phyloP scores from a whole-genome alignment of 768 basidiomycete species.

The Serendipita sp. region DNA sequence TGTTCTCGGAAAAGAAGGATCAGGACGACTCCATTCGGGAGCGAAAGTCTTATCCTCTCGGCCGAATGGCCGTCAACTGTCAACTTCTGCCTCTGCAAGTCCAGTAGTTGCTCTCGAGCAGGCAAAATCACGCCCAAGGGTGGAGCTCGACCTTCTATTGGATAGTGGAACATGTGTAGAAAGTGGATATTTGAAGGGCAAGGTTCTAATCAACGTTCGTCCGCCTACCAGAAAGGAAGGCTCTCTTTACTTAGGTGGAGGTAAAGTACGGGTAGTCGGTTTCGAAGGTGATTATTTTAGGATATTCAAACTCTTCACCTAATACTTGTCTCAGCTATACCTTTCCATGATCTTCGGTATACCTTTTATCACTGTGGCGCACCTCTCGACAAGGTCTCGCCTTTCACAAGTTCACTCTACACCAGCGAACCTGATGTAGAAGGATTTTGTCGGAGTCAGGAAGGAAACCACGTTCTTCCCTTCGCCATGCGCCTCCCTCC shows the following conservation, averaged over 20 bases:
- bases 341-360: conserved; percentile 40
- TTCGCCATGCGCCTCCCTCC: conserved; percentile 55
- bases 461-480: conserved; percentile 54
- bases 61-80: conserved; percentile 7
- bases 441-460: conserved; percentile 43
- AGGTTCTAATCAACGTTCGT: conserved; percentile 47
- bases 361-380: conserved; percentile 69
- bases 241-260: conserved; percentile 48
- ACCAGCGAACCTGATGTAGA: conserved; percentile 35
- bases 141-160: conserved; percentile 68
- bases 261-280: conserved; percentile 68
- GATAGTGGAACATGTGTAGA: conserved; percentile 64
- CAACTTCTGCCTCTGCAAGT: conserved; percentile 13
- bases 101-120: conserved; percentile 42
- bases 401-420: conserved; percentile 28
- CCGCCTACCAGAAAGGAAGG: conserved; percentile 35
- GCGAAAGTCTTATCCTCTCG: conserved; percentile 28
- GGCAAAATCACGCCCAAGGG: conserved; percentile 53
- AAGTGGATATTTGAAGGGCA: conserved; percentile 56
- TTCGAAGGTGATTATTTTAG: conserved; percentile 41
- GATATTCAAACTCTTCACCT: conserved; percentile 8
- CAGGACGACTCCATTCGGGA: conserved; percentile 38
- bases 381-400: conserved; percentile 33
- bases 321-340: conserved; percentile 21
- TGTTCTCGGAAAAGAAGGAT: conserved; percentile 41